Evolutionary conservation across 2,329 filamentous ascomycete species (phyloP), one percentile per base, ranked within the genome.

Genomic region (Cercospora sesami): DNA sequence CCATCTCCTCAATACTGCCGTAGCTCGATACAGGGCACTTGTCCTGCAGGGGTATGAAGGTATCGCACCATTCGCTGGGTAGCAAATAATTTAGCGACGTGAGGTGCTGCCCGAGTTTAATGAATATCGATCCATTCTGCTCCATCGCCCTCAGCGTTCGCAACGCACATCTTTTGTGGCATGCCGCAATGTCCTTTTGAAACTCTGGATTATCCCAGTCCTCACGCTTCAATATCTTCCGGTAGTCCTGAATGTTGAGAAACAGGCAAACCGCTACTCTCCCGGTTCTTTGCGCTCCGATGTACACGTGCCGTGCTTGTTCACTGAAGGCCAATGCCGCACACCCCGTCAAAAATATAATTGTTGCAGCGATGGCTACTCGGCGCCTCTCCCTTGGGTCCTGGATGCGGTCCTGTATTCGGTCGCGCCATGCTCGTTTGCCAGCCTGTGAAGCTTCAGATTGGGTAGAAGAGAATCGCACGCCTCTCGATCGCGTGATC

Each of bases 101-200:
- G 80, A 99, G 80, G 81, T 99, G 95, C 76, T 99, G 95, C 7
- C 95, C 95, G 45, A 99, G 83, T 81, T 99, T 99, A 79, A 99
- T 98, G 75, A 98, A 99, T 71, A 99, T 97, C 30, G 94, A 96
- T 28, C 96, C 95, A 79, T 97, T 98, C 84, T 92, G 93, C 84
- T 99, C 95, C 72, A 98, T 82, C 1, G 96, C 94, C 66, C 86
- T 86, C 51, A 98, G 83, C 0, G 95, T 97, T 69, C 95, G 88
- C 75, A 93, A 87, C 31, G 95, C 95, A 81, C 95, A 99, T 79
- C 95, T 87, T 78, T 96, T 91, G 80, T 99, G 95, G 77, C 95
- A 98, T 71, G 89, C 89, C 73, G 88, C 91, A 63, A 99, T 83
- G 42, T 90, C 80, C n/a, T 80, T 83, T n/a, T 86, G 83, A 76